Evolutionary conservation across 495 filamentous ascomycete genomes (phyloP), one percentile per base, ranked within the genome.

Genomic region (Hyphodiscus hymeniophilus): DNA sequence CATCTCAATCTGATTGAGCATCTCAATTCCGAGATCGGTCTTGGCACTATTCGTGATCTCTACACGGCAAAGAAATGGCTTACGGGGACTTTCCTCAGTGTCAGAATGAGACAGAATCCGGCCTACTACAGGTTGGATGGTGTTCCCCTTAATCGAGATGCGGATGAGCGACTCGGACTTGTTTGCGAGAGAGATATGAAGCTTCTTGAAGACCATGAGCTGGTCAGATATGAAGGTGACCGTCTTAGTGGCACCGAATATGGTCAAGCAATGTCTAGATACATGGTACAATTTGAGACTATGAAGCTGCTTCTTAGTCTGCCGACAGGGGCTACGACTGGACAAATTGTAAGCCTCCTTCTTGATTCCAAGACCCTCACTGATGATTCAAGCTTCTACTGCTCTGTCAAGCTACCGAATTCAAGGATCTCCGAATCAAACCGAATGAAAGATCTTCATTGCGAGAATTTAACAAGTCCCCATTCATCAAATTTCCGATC

Each of bases 1-100:
- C 91, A 97, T 66, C 71, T 80, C 30, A 89, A 94, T 54, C 68
- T 97, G 1, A 85, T 95, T 31, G 90, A 95, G 46, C 91, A 96
- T 62, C 63, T 97, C 36, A 97, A 98, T 62, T 91, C 91, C 0
- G 92, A 98, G 58, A 87, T 96, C 34, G 84, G 85, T 20, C 71
- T 96, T 4, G 84, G 85, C 2, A 94, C 87, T 1, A 81, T 98
- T 47, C 76, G 68, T 2, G 71, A 83, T 48, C 63, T 86, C 0
- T 56, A 77, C 3, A 80, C 84, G 0, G 92, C 92, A 20, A 84
- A 83, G 52, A 72, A 63, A 51, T 98, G 92, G 92, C 79, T 98
- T 21, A 68, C 69, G 15, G 81, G 89, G 0, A 96, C 92, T 0
- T 98, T 98, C 55, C 69, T 98, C 5, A 87, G 82, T 47, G 85